These are phyloP conservation scores for Boletus sp. DNA, from an alignment of 768 basidiomycete species.

Conservation along the genomic window DNA sequence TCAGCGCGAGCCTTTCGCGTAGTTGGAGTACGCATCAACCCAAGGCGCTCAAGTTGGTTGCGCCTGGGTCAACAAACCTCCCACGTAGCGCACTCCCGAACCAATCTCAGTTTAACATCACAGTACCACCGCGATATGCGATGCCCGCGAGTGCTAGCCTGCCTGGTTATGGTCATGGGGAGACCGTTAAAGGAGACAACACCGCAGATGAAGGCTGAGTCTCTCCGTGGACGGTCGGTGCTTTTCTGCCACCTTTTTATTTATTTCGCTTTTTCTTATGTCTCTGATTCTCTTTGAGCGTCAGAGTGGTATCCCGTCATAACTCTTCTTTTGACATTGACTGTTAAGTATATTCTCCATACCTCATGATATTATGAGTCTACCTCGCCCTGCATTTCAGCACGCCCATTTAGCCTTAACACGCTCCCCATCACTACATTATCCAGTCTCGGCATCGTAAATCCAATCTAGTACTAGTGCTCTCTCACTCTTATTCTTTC, in stretches of 20 bases:
- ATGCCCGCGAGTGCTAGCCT: neutral
- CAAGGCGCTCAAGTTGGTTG: constrained; percentile 38
- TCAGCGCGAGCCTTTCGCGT: constrained; percentile 56
- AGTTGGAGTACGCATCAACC: constrained; percentile 55
- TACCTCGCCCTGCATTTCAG: constrained; percentile 19
- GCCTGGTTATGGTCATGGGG: constrained; percentile 15
- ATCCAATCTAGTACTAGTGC: constrained; percentile 25
- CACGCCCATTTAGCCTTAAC: constrained; percentile 10
- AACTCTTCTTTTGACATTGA: constrained; percentile 5
- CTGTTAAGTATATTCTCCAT: constrained; percentile 14
- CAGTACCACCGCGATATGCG: constrained; percentile 28
- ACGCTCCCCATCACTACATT: constrained; percentile 21
- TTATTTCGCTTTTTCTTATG: neutral
- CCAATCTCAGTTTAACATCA: constrained; percentile 44
- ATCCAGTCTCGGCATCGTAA: constrained; percentile 27
- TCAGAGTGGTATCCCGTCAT: constrained; percentile 3
- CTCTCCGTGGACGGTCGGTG: constrained; percentile 20
- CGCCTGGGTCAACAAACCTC: constrained; percentile 30
- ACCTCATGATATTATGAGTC: constrained; percentile 8
- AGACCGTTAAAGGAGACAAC: constrained; percentile 12
- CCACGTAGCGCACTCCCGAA: constrained; percentile 57
- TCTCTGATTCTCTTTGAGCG: neutral
- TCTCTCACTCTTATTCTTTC: neutral
- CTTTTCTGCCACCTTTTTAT: neutral
- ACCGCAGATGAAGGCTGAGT: constrained; percentile 33